A percentile compares a stretch with the other conserved stretches of the same genome.
phyloP scores from a whole-genome alignment of 192 early-diverging fungal genomes.

The Coemansia sp. region DNA sequence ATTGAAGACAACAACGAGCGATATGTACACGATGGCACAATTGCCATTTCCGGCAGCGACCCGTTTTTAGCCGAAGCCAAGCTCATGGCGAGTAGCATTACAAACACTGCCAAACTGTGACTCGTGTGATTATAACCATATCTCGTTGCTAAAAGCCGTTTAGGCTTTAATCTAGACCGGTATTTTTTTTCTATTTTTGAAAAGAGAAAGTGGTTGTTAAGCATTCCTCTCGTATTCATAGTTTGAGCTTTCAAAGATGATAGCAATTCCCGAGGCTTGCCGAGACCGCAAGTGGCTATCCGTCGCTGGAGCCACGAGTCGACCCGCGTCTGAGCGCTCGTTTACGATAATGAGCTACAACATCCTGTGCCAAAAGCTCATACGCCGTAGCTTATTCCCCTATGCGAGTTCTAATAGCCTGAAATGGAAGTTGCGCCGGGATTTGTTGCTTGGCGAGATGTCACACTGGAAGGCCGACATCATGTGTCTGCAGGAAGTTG shows the following conservation, averaged over 20 bases:
- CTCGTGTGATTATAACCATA: neutral
- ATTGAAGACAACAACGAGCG: conserved; percentile 82
- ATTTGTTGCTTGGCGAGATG: conserved; percentile 53
- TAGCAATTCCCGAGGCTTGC: conserved; percentile 24
- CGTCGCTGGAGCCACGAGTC: conserved; percentile 5
- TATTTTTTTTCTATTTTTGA: neutral
- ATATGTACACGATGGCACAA: conserved; percentile 63
- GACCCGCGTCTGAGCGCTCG: neutral
- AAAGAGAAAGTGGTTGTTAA: neutral
- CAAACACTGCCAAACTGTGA: conserved; percentile 16
- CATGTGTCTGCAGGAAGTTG: conserved; percentile 62
- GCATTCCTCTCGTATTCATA: neutral
- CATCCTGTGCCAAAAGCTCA: conserved; percentile 57
- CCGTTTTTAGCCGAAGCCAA: conserved; percentile 23
- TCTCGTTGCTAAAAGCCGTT: neutral
- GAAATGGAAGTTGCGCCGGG: conserved; percentile 54
- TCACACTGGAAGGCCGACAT: conserved; percentile 51
- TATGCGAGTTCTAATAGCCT: conserved; percentile 56
- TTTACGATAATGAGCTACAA: conserved; percentile 64
- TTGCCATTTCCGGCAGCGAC: conserved; percentile 53
- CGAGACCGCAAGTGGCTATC: conserved; percentile 30
- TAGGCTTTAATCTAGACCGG: neutral
- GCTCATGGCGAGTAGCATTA: neutral
- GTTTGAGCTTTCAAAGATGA: neutral
- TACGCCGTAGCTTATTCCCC: conserved; percentile 56